Evolutionary conservation across 495 filamentous ascomycete species (phyloP).

Genomic region (Astrothelium macrocarpum): DNA sequence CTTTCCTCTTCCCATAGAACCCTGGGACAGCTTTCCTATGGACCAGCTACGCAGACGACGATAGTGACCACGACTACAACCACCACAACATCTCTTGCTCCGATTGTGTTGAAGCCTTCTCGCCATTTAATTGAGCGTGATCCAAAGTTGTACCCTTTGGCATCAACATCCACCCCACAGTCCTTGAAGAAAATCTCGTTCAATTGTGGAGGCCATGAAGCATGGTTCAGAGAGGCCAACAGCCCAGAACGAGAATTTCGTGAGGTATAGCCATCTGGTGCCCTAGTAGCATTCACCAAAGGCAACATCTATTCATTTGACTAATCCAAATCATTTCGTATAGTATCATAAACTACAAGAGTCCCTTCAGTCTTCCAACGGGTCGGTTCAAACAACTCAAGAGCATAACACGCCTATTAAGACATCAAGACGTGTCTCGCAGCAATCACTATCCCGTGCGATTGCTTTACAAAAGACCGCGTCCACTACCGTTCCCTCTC

Average conservation of each 20-base stretch:
- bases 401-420: conserved; percentile 23
- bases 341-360: conserved; percentile 44
- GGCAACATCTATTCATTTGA: background rate
- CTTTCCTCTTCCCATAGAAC: conserved; percentile 23
- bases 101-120: conserved; percentile 66
- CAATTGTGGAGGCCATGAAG: conserved; percentile 53
- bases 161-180: conserved; percentile 65
- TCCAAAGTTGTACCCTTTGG: conserved; percentile 81
- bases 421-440: conserved; percentile 13
- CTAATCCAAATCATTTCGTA: background rate
- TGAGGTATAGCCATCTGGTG: conserved; percentile 5
- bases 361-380: conserved; percentile 45
- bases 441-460: conserved; percentile 1
- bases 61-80: conserved; percentile 91
- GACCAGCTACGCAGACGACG: conserved; percentile 62
- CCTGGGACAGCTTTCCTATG: conserved; percentile 59
- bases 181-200: conserved; percentile 65
- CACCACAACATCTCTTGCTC: conserved; percentile 81
- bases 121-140: conserved; percentile 66
- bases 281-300: background rate
- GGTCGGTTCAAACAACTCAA: conserved; percentile 43
- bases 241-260: conserved; percentile 44
- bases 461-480: conserved; percentile 3
- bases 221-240: conserved; percentile 58
- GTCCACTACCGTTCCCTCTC: background rate